Evolutionary conservation across 805 yeast genomes (phyloP).

Genomic region (Candida loeiensis): DNA sequence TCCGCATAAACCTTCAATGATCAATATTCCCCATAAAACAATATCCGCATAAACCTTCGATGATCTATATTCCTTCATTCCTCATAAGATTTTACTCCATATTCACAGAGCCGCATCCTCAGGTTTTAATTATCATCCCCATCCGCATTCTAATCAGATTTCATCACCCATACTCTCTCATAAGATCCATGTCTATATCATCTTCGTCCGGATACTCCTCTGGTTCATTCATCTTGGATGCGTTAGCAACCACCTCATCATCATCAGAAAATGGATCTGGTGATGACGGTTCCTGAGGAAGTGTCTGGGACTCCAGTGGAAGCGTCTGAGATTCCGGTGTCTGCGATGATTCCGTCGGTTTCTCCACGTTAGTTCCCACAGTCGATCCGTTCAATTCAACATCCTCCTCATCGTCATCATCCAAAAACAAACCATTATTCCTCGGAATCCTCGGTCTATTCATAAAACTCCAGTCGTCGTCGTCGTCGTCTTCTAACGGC

Average conservation of each 20-base stretch:
- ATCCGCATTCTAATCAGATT: not conserved
- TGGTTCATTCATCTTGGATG: constrained; percentile 6
- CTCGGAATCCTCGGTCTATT: constrained; percentile 10
- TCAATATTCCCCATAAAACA: no score
- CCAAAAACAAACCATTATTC: constrained; percentile 14
- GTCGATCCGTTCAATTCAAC: no score
- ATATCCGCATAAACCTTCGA: no score
- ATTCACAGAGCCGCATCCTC: no score
- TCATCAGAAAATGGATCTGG: constrained; percentile 26
- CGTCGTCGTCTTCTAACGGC: constrained; percentile 20
- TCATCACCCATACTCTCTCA: constrained; percentile 26
- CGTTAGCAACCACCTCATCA: constrained; percentile 8
- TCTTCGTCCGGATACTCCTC: constrained; percentile 13
- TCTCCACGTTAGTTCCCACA: no score
- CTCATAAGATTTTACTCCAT: no score
- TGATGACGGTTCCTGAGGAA: not conserved
- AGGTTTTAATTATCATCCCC: no score
- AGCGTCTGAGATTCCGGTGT: no score
- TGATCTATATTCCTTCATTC: not conserved
- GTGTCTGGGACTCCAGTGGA: no score
- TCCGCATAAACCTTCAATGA: no score
- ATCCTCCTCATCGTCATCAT: constrained; percentile 14
- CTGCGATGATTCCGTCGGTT: no score
- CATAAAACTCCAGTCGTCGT: constrained; percentile 34
- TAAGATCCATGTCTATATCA: constrained; percentile 32